Conservation (phyloP, 306 rosid species). For the Glycine latifolia region DNA sequence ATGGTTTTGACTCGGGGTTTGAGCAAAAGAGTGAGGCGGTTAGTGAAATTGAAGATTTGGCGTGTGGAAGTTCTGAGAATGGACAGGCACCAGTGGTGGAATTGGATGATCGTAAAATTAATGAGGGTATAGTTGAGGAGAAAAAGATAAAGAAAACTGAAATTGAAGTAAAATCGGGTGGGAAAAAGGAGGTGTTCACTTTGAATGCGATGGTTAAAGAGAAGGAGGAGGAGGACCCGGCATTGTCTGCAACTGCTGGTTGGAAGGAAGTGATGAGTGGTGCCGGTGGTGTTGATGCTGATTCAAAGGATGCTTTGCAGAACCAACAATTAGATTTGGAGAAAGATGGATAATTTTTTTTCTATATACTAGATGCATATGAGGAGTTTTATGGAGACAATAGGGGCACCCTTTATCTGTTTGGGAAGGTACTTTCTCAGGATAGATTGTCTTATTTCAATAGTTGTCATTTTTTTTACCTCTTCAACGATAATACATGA, state of each 20-base stretch:
- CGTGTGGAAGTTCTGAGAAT: slow-evolving; percentile 34
- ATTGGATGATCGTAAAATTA: slow-evolving; percentile 25
- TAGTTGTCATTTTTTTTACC: neutral
- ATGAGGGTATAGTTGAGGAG: slow-evolving; percentile 51
- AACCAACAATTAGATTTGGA: slow-evolving; percentile 67
- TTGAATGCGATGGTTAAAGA: slow-evolving; percentile 80
- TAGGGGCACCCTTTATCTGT: slow-evolving; percentile 80
- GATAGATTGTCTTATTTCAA: neutral
- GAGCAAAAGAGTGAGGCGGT: slow-evolving; percentile 42
- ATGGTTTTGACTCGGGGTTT: slow-evolving; percentile 42
- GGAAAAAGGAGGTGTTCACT: slow-evolving; percentile 60
- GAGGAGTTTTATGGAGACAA: slow-evolving; percentile 87
- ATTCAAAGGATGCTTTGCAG: slow-evolving; percentile 42
- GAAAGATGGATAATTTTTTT: slow-evolving; percentile 72
- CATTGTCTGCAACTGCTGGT: slow-evolving; percentile 71
- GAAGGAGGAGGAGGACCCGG: slow-evolving; percentile 65
- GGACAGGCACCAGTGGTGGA: slow-evolving; percentile 9
- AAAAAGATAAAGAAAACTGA: slow-evolving; percentile 48
- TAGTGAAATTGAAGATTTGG: slow-evolving; percentile 39
- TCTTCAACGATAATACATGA: neutral
- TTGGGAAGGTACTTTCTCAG: slow-evolving; percentile 80
- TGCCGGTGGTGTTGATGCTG: slow-evolving; percentile 42
- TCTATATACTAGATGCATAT: slow-evolving; percentile 81
- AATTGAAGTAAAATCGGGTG: slow-evolving; percentile 47
- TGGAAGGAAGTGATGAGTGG: slow-evolving; percentile 72